Conservation (phyloP, 2,329 filamentous ascomycete species). For the Arthrobotrys sphaeroides region DNA sequence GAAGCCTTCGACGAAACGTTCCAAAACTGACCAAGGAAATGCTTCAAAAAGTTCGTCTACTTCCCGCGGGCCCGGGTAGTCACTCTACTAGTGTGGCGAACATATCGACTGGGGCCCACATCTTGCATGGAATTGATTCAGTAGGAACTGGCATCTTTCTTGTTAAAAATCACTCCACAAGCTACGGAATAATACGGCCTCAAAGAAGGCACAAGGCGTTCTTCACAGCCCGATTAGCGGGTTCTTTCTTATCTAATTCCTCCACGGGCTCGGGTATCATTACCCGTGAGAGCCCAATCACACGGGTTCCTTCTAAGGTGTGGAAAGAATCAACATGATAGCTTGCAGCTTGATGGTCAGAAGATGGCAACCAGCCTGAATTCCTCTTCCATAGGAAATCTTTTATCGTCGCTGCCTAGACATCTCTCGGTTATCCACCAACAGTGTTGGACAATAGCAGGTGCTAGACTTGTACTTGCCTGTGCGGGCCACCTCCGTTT, state of each 20-base stretch:
- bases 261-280: conserved; percentile 5
- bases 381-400: conserved; percentile 16
- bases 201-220: conserved; percentile 11
- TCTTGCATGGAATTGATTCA: conserved; percentile 1
- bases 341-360: conserved; percentile 28
- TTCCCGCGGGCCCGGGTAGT: neutral
- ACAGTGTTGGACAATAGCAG: neutral
- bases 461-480: neutral
- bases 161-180: conserved; percentile 48
- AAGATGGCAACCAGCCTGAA: conserved; percentile 19
- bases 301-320: neutral
- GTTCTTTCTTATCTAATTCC: conserved; percentile 1
- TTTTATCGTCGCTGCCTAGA: conserved; percentile 49
- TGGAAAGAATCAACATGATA: neutral
- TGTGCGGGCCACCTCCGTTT: conserved; percentile 1
- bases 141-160: neutral
- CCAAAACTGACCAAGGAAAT: conserved; percentile 36
- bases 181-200: neutral
- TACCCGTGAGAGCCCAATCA: conserved; percentile 34
- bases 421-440: conserved; percentile 18
- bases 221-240: conserved; percentile 42
- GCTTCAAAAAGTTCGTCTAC: neutral
- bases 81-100: neutral
- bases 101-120: neutral
- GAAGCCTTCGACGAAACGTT: conserved; percentile 8